Conservation (phyloP, 2,329 filamentous ascomycete species). For the Colletotrichum karsti region DNA sequence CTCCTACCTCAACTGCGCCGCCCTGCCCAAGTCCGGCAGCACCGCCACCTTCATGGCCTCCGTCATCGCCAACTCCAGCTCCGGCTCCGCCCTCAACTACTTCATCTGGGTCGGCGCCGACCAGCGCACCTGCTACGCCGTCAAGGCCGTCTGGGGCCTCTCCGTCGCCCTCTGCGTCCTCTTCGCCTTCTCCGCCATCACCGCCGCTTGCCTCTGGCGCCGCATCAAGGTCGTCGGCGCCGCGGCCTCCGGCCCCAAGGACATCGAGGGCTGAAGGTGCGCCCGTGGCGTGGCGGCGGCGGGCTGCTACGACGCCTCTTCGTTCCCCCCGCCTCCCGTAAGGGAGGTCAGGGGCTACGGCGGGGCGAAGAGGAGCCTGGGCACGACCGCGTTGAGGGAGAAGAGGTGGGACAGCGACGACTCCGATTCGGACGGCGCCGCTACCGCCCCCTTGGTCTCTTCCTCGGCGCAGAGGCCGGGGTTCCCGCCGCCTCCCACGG, state of each 20-base stretch:
- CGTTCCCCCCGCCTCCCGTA: conserved; percentile 10
- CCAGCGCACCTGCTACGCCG: conserved; percentile 77
- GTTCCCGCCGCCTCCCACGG: conserved; percentile 46
- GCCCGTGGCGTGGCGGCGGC: conserved; percentile 48
- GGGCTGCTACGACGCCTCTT: neutral
- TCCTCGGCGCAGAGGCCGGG: conserved; percentile 33
- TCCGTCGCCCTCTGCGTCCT: conserved; percentile 80
- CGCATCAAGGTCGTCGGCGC: conserved; percentile 53
- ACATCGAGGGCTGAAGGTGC: conserved; percentile 59
- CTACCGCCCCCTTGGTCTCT: conserved; percentile 40
- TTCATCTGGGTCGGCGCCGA: conserved; percentile 59
- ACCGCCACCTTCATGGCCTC: conserved; percentile 55
- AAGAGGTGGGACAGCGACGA: conserved; percentile 42
- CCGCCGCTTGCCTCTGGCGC: conserved; percentile 69
- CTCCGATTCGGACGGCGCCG: conserved; percentile 33
- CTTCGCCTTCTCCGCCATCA: conserved; percentile 70
- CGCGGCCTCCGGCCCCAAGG: conserved; percentile 47
- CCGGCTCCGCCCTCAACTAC: conserved; percentile 45
- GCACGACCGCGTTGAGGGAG: conserved; percentile 44
- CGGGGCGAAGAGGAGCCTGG: conserved; percentile 41
- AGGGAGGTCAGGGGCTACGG: conserved; percentile 9
- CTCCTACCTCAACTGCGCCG: conserved; percentile 77
- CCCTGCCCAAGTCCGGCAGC: conserved; percentile 51
- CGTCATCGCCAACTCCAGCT: conserved; percentile 50
- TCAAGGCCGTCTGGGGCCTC: conserved; percentile 89